phyloP scores from a whole-genome alignment of 2,329 filamentous ascomycete species.

The Catunica adiposa region DNA sequence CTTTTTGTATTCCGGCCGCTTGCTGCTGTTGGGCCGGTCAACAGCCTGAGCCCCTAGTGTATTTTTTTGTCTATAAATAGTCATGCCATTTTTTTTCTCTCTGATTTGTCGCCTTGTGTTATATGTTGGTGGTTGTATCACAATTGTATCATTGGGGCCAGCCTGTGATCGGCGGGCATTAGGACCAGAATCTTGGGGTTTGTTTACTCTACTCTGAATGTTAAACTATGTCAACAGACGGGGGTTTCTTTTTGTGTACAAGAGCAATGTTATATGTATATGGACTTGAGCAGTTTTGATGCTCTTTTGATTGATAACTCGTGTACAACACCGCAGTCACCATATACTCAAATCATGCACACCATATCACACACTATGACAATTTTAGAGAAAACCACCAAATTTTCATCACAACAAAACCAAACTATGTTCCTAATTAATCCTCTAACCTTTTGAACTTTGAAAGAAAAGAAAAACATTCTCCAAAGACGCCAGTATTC shows the following conservation, averaged over 20 bases:
- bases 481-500: neutral
- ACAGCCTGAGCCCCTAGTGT: slow-evolving; percentile 8
- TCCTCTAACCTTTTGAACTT: neutral
- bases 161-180: neutral
- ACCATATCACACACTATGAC: too few relatives aligned
- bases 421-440: neutral
- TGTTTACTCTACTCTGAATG: neutral
- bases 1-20: neutral
- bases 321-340: too few relatives aligned
- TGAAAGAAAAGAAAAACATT: neutral
- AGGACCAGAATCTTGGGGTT: neutral
- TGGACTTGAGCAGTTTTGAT: too few relatives aligned
- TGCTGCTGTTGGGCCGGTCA: neutral
- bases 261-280: too few relatives aligned
- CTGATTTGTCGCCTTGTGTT: neutral
- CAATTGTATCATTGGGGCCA: neutral
- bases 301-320: too few relatives aligned
- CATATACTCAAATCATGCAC: too few relatives aligned
- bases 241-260: too few relatives aligned
- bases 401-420: neutral
- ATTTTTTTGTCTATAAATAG: slow-evolving; percentile 6
- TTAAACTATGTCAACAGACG: neutral
- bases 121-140: too few relatives aligned
- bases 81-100: neutral
- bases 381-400: neutral